phyloP scores from a whole-genome alignment of 768 basidiomycete species.

The Lanmaoa pseudosensibilis region DNA sequence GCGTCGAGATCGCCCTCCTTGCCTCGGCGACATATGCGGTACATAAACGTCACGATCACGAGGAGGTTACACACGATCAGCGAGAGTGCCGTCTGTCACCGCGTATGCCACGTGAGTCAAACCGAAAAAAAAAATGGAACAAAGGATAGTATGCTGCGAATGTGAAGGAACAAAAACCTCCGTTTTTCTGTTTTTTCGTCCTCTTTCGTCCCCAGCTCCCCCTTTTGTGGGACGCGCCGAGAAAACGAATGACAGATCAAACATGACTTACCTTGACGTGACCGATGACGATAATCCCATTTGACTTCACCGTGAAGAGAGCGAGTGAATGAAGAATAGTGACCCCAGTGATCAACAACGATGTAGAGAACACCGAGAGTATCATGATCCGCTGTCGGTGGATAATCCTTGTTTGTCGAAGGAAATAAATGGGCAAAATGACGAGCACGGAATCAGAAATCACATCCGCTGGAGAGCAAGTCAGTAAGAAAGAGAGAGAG shows the following conservation, averaged over 20 bases:
- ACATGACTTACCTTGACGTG: conserved; percentile 24
- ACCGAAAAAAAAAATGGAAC: too few relatives aligned
- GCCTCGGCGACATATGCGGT: conserved; percentile 14
- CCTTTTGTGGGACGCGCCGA: too few relatives aligned
- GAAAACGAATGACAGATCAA: background rate
- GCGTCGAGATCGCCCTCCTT: conserved; percentile 1
- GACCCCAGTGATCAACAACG: conserved; percentile 18
- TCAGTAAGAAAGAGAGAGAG: background rate
- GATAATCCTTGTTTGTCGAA: conserved; percentile 4
- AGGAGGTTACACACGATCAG: conserved; percentile 28
- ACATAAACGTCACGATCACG: conserved; percentile 25
- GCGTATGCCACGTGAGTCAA: background rate
- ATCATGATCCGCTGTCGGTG: conserved; percentile 19
- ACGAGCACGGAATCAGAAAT: conserved; percentile 23
- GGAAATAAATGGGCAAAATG: conserved; percentile 15
- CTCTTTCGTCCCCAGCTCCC: background rate
- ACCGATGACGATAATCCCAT: conserved; percentile 14
- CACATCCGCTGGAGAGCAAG: conserved; percentile 15
- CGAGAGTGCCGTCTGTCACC: conserved; percentile 21
- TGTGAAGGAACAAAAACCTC: background rate
- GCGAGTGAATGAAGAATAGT: conserved; percentile 17
- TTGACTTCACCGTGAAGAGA: background rate
- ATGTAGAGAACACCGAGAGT: conserved; percentile 19
- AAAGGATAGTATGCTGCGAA: too few relatives aligned
- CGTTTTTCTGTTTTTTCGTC: background rate